These are phyloP conservation scores for Neocallimastix lanati DNA, from an alignment of 192 early-diverging fungal genomes.

Conservation along the genomic window DNA sequence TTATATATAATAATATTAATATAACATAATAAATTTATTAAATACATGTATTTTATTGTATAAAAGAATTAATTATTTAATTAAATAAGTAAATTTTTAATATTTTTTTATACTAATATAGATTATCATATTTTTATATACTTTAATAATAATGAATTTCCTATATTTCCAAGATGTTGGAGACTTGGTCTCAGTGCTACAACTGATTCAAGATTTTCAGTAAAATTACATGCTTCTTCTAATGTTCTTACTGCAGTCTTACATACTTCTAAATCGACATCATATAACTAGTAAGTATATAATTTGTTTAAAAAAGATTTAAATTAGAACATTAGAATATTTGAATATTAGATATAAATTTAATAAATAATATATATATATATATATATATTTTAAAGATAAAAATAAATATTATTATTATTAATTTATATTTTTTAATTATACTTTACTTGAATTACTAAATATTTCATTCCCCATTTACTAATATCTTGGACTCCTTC, in stretches of 20 bases:
- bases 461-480: constrained; percentile 50
- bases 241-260: constrained; percentile 47
- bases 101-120: too few relatives aligned
- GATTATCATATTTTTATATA: too few relatives aligned
- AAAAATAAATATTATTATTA: too few relatives aligned
- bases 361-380: too few relatives aligned
- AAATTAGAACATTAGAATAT: too few relatives aligned
- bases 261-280: constrained; percentile 48
- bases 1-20: background rate
- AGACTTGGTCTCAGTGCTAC: constrained; percentile 49
- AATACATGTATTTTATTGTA: too few relatives aligned
- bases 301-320: too few relatives aligned
- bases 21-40: too few relatives aligned
- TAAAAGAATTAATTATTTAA: too few relatives aligned
- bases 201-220: constrained; percentile 44
- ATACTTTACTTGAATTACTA: constrained; percentile 37
- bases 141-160: constrained; percentile 45
- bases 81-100: too few relatives aligned
- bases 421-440: background rate
- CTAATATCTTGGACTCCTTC: constrained; percentile 32
- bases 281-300: constrained; percentile 36
- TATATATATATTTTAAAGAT: too few relatives aligned
- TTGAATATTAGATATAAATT: too few relatives aligned
- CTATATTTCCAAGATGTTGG: constrained; percentile 50
- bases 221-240: constrained; percentile 46